phyloP scores from a whole-genome alignment of 768 basidiomycete genomes.

The Hygrocybe coccinea region DNA sequence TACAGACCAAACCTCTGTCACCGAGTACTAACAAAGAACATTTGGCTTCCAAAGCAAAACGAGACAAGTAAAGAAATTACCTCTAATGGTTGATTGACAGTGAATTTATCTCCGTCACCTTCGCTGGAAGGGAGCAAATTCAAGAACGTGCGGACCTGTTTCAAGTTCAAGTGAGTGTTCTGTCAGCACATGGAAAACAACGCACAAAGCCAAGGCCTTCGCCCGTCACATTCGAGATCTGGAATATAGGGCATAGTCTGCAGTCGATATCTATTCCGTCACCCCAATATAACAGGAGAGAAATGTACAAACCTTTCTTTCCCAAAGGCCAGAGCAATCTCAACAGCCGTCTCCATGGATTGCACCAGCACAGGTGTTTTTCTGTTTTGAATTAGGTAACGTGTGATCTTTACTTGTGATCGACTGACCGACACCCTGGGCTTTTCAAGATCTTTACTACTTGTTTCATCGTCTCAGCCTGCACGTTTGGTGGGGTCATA shows the following conservation, averaged over 20 bases:
- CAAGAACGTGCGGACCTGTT: slow-evolving; percentile 78
- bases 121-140: slow-evolving; percentile 89
- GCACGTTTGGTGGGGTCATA: slow-evolving; percentile 92
- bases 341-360: slow-evolving; percentile 74
- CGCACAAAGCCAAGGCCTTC: slow-evolving; percentile 75
- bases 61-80: slow-evolving; percentile 30
- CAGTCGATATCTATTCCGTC: not conserved
- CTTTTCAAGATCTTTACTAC: slow-evolving; percentile 87
- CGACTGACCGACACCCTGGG: slow-evolving; percentile 78
- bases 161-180: not conserved
- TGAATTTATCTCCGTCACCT: slow-evolving; percentile 75
- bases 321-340: slow-evolving; percentile 68
- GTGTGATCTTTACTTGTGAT: not conserved
- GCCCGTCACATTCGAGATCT: slow-evolving; percentile 93
- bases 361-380: slow-evolving; percentile 83
- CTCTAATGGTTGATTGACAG: slow-evolving; percentile 74
- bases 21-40: slow-evolving; percentile 52
- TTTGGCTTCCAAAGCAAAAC: not conserved
- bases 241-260: slow-evolving; percentile 87
- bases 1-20: slow-evolving; percentile 86
- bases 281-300: not conserved
- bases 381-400: slow-evolving; percentile 32
- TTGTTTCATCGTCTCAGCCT: slow-evolving; percentile 89
- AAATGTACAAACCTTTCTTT: slow-evolving; percentile 55
- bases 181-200: not conserved